A percentile compares a stretch with the other conserved stretches of the same genome.
Evolutionary conservation across 1,284 basidiomycete genomes (phyloP).

Genomic region (Ceratorhiza oryzae-sativae): DNA sequence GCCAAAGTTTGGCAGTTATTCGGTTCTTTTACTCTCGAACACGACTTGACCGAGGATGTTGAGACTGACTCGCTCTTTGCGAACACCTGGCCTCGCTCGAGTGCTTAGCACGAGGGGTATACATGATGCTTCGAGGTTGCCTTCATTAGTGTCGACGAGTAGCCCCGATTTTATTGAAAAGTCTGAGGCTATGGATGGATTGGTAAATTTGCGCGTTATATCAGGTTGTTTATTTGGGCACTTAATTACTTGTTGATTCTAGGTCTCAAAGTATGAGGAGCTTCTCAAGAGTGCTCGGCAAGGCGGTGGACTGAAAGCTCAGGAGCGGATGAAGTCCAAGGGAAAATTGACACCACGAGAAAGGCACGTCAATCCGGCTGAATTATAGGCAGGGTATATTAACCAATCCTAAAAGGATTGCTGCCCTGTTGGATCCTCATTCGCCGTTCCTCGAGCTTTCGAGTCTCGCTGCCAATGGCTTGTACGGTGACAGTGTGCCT

Average conservation of each 20-base stretch:
- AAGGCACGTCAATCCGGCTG: constrained; percentile 60
- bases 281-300: constrained; percentile 47
- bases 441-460: constrained; percentile 93
- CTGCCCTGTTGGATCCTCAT: constrained; percentile 79
- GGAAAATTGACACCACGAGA: constrained; percentile 90
- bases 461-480: constrained; percentile 83
- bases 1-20: background rate
- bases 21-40: background rate
- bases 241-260: constrained; percentile 23
- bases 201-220: constrained; percentile 55
- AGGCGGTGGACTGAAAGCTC: constrained; percentile 65
- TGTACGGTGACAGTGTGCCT: constrained; percentile 84
- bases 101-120: constrained; percentile 5
- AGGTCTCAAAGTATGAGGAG: constrained; percentile 36
- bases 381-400: constrained; percentile 12
- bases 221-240: constrained; percentile 50
- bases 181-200: constrained; percentile 68
- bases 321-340: constrained; percentile 76
- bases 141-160: constrained; percentile 69
- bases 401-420: constrained; percentile 55
- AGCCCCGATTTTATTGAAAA: constrained; percentile 75
- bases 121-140: constrained; percentile 76
- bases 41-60: background rate
- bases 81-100: background rate
- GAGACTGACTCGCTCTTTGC: constrained; percentile 5